These are phyloP conservation scores for Trichosanthes cucumerina DNA, from an alignment of 306 rosid species.

Conservation along the genomic window DNA sequence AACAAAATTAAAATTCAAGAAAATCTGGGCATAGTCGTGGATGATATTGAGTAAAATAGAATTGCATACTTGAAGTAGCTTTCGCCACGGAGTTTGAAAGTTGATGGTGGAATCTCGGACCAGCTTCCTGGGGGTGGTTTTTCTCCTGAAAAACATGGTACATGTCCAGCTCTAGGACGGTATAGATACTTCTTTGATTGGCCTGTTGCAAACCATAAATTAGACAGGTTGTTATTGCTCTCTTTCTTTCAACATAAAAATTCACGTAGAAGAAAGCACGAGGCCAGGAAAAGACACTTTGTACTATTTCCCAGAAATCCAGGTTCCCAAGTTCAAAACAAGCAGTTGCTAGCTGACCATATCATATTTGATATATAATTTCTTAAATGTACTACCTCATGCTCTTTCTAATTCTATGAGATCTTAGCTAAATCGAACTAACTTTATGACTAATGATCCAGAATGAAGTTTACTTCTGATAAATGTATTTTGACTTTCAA, in stretches of 20 bases:
- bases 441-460: not conserved
- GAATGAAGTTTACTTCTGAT: not conserved
- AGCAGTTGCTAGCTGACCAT: not conserved
- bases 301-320: not conserved
- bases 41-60: not conserved
- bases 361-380: not conserved
- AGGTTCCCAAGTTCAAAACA: not conserved
- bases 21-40: not conserved
- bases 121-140: constrained; percentile 55
- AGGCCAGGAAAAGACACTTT: not conserved
- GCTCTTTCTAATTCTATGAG: not conserved
- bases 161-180: constrained; percentile 60
- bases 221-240: not conserved
- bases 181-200: constrained; percentile 51
- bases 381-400: not conserved
- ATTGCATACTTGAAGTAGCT: constrained; percentile 68
- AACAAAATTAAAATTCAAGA: constrained; percentile 11
- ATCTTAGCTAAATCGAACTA: not conserved
- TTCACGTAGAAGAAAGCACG: not conserved
- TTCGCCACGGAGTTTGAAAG: constrained; percentile 79
- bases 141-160: constrained; percentile 50
- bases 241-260: not conserved
- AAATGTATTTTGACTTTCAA: not conserved
- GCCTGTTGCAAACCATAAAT: constrained; percentile 30
- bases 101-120: constrained; percentile 85